Conservation (phyloP, 352 stramenopile genomes). For the Phytopythium montanum region DNA sequence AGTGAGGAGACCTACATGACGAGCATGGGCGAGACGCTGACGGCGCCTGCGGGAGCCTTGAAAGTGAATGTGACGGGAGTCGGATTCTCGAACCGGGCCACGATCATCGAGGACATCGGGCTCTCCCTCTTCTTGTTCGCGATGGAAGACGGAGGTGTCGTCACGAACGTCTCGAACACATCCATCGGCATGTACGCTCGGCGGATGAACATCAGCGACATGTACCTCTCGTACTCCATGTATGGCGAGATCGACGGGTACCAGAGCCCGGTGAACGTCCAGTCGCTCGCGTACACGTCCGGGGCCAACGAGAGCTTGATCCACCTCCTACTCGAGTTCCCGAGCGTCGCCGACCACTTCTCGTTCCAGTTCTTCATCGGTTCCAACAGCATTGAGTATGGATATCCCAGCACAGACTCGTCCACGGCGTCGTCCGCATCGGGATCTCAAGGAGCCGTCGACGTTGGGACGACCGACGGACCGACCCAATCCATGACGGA, state of each 20-base stretch:
- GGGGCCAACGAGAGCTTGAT: slow-evolving; percentile 15
- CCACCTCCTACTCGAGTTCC: slow-evolving; percentile 10
- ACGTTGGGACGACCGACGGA: background rate
- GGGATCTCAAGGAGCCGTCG: background rate
- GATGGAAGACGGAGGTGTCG: slow-evolving; percentile 7
- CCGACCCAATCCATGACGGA: background rate
- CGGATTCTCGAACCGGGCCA: background rate
- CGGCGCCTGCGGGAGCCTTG: background rate
- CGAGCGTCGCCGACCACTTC: background rate
- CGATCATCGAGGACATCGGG: background rate
- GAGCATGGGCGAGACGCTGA: slow-evolving; percentile 1
- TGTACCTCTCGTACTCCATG: slow-evolving; percentile 13
- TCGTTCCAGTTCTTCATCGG: slow-evolving; percentile 6
- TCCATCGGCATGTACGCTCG: background rate
- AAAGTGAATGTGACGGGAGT: background rate
- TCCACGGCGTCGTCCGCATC: background rate
- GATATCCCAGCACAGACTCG: background rate
- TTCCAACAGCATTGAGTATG: slow-evolving; percentile 5
- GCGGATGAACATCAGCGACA: slow-evolving; percentile 9
- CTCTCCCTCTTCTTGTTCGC: slow-evolving; percentile 16
- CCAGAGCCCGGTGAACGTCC: background rate
- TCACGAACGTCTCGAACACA: slow-evolving; percentile 4
- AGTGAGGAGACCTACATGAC: background rate
- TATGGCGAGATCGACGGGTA: background rate
- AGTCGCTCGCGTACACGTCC: slow-evolving; percentile 4